These are phyloP conservation scores for Psidium friedrichsthalianum DNA, from an alignment of 345 rosid genomes.

Conservation along the genomic window DNA sequence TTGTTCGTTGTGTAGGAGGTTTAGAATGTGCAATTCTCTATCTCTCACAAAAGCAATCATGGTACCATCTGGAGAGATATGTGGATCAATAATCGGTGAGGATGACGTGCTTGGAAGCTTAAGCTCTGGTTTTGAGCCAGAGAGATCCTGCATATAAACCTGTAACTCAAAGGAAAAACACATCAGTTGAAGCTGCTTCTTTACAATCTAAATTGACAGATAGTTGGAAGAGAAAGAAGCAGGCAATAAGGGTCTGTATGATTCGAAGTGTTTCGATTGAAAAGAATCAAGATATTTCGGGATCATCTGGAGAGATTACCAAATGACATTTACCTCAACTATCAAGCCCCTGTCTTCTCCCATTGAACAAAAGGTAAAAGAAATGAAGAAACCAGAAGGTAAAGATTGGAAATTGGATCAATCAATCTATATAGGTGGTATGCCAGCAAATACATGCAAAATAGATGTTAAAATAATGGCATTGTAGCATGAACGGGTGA, in stretches of 20 bases:
- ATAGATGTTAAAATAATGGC: neutral
- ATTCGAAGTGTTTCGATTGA: neutral
- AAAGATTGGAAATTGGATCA: neutral
- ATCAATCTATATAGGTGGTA: neutral
- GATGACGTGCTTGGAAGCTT: constrained; percentile 47
- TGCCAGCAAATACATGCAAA: neutral
- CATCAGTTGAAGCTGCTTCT: neutral
- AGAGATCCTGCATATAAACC: constrained; percentile 78
- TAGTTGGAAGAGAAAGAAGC: neutral
- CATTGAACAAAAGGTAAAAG: neutral
- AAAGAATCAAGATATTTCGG: neutral
- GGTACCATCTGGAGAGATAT: constrained; percentile 77
- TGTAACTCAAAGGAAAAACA: constrained; percentile 12
- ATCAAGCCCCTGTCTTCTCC: neutral
- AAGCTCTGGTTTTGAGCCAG: constrained; percentile 58
- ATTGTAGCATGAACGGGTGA: neutral
- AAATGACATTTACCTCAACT: neutral
- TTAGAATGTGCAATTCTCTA: constrained; percentile 59
- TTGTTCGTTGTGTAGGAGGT: constrained; percentile 40
- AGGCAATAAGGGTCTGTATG: neutral
- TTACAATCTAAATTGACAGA: neutral
- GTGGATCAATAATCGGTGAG: constrained; percentile 77
- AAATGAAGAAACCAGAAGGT: neutral
- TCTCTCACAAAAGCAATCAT: constrained; percentile 68
- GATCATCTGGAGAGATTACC: neutral